A percentile compares a stretch with the other conserved stretches of the same genome.
Conservation (phyloP, 2,329 filamentous ascomycete species). For the Myotisia sp. region DNA sequence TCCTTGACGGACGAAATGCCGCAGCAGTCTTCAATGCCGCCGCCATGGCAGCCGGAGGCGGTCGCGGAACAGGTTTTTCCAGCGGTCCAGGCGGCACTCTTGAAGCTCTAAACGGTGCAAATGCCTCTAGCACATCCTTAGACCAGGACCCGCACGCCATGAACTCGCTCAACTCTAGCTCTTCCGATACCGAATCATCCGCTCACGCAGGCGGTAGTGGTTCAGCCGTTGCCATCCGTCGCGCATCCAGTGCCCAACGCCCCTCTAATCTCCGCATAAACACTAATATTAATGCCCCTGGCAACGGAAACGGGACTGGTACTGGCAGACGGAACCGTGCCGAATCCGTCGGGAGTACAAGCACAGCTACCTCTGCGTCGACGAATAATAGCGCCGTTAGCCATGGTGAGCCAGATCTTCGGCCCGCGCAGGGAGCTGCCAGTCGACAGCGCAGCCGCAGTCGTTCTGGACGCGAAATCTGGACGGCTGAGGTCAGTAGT, state of each 20-base stretch:
- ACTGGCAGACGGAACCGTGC: constrained; percentile 20
- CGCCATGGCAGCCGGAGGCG: constrained; percentile 92
- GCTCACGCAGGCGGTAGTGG: constrained; percentile 8
- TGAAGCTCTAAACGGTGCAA: constrained; percentile 28
- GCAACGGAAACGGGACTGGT: constrained; percentile 12
- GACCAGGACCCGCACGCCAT: constrained; percentile 13
- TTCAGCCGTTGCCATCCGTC: constrained; percentile 3
- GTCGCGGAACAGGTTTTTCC: constrained; percentile 60
- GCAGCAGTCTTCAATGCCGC: constrained; percentile 96
- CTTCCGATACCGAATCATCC: constrained; percentile 26
- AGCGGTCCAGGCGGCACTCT: constrained; percentile 38
- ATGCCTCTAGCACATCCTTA: constrained; percentile 10
- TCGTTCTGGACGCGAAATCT: constrained; percentile 47
- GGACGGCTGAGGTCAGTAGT: constrained; percentile 59
- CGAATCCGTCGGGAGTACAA: constrained; percentile 27
- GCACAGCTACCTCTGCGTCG: constrained; percentile 26
- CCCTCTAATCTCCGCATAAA: constrained; percentile 25
- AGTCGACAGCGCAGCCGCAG: constrained; percentile 19
- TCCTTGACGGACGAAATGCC: constrained; percentile 84
- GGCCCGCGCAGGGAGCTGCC: constrained; percentile 10
- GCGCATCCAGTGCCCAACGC: constrained; percentile 9
- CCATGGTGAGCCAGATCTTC: constrained; percentile 21
- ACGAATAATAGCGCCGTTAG: constrained; percentile 24
- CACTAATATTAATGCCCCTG: constrained; percentile 21
- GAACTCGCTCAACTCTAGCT: constrained; percentile 23